phyloP scores from a whole-genome alignment of 495 filamentous ascomycete genomes.

The Neurospora terricola region DNA sequence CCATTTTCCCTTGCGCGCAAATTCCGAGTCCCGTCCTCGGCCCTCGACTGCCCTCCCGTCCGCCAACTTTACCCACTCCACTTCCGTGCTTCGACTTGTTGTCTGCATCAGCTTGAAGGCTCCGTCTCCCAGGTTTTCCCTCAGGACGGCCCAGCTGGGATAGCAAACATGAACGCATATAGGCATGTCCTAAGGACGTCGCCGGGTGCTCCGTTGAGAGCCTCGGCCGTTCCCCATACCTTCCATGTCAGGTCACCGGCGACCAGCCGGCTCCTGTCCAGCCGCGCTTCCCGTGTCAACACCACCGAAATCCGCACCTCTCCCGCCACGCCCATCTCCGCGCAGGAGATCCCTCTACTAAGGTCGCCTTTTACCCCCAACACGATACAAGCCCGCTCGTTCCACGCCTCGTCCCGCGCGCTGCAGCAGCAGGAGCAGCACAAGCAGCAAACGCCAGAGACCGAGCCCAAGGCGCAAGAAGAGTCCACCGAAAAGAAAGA shows the following conservation, averaged over 20 bases:
- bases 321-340: constrained; percentile 14
- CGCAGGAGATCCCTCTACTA: constrained; percentile 18
- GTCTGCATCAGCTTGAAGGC: constrained; percentile 9
- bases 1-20: constrained; percentile 2
- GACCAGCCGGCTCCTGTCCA: constrained; percentile 49
- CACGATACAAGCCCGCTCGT: constrained; percentile 27
- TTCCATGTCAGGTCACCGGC: constrained; percentile 43
- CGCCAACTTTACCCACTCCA: neutral
- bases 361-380: constrained; percentile 37
- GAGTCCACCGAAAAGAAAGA: constrained; percentile 24
- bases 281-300: constrained; percentile 11
- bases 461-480: constrained; percentile 23
- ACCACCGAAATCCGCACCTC: constrained; percentile 14
- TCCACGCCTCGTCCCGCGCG: constrained; percentile 32
- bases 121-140: constrained; percentile 4
- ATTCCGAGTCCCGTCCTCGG: constrained; percentile 1
- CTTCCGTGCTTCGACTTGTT: neutral
- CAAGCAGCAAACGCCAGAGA: constrained; percentile 10
- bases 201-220: constrained; percentile 26
- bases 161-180: constrained; percentile 36
- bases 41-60: neutral
- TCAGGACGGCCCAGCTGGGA: constrained; percentile 6
- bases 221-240: constrained; percentile 28
- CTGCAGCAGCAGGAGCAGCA: constrained; percentile 23
- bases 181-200: constrained; percentile 33